Base-by-base conservation (phyloP, 73 alveolate genomes). In the Breviolum minutum region DNA sequence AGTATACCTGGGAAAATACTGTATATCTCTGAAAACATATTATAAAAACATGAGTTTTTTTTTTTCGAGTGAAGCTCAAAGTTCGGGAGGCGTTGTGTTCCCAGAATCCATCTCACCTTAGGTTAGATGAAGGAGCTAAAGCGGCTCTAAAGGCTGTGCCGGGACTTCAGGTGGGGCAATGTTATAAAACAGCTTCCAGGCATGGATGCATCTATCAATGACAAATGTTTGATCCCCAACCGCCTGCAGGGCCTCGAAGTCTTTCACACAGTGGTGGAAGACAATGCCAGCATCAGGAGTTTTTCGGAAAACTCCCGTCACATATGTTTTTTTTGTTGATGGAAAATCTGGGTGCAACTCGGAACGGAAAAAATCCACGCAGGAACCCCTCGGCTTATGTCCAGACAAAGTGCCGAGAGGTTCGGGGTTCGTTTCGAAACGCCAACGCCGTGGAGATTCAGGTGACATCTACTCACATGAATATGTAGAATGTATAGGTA, bases 301-400 rank as follows among this genome's bases (percentile, higher is more conserved):
- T 29, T 12, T 29, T 6, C 71, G 17, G 90, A 54, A 17, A 16
- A 9, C 48, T 7, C 16, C 26, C 54, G 30, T 66, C 17, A 81
- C 7, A 79, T 40, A n/a, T n/a, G n/a, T 4, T 71, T 71, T 71
- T 13, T 32, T 8, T 71, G 82, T 1, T 0, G 60, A 60, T 60
- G n/a, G n/a, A 19, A 73, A 13, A 30, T 73, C 83, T 60, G 12
- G n/a, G 22, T 14, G 8, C 48, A 19, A 73, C 13, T 48, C 30
- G 60, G 26, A 26, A n/a, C n/a, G n/a, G n/a, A n/a, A n/a, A n/a
- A n/a, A n/a, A n/a, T n/a, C n/a, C n/a, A n/a, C n/a, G n/a, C 87
- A 89, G 96, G 96, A 89, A 89, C 29, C 96, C 96, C 7, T 89
- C 96, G 7, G 86, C 85, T n/a, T 89, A 32, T 12, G 96, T 89